A percentile compares a stretch with the other conserved stretches of the same genome.
Conservation (phyloP, 2,329 filamentous ascomycete species). For the Anisogramma anomala region DNA sequence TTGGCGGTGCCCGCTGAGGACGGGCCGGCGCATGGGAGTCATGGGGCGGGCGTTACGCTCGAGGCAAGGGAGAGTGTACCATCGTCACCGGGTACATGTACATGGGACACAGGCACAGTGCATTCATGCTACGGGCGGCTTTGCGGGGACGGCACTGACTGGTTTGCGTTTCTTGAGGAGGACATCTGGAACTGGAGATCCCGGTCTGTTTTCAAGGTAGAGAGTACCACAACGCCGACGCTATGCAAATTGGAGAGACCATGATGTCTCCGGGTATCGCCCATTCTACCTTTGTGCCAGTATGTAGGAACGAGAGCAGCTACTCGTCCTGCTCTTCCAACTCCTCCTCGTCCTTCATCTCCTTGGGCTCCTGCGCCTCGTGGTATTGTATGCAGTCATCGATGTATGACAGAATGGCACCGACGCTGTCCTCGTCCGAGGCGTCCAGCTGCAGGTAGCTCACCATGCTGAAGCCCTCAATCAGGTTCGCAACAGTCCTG, state of each 20-base stretch:
- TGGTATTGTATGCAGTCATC: slow-evolving; percentile 91
- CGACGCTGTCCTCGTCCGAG: slow-evolving; percentile 81
- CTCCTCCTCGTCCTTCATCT: slow-evolving; percentile 57
- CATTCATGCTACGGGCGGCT: too few species aligned
- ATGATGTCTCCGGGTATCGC: background rate
- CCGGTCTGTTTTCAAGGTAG: slow-evolving; percentile 7
- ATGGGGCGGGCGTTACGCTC: background rate
- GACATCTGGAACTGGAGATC: slow-evolving; percentile 6
- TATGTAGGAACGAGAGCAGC: background rate
- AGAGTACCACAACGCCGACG: slow-evolving; percentile 29
- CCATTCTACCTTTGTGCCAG: too few species aligned
- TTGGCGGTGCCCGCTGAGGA: too few species aligned
- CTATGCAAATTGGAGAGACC: slow-evolving; percentile 23
- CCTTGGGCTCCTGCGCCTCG: slow-evolving; percentile 82
- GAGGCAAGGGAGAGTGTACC: too few species aligned
- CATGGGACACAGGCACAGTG: background rate
- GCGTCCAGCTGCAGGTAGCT: slow-evolving; percentile 82
- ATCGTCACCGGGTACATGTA: slow-evolving; percentile 4
- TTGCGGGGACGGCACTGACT: too few species aligned
- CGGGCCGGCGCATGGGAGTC: too few species aligned
- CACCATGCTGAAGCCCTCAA: slow-evolving; percentile 97
- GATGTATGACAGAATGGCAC: slow-evolving; percentile 56
- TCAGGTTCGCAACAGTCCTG: slow-evolving; percentile 75
- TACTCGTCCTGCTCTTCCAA: slow-evolving; percentile 34
- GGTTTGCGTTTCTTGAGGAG: background rate